Percentiles rank a stretch among this genome's conserved stretches.
Conservation (phyloP, 257 asterid species). For the Gentiana straminea region DNA sequence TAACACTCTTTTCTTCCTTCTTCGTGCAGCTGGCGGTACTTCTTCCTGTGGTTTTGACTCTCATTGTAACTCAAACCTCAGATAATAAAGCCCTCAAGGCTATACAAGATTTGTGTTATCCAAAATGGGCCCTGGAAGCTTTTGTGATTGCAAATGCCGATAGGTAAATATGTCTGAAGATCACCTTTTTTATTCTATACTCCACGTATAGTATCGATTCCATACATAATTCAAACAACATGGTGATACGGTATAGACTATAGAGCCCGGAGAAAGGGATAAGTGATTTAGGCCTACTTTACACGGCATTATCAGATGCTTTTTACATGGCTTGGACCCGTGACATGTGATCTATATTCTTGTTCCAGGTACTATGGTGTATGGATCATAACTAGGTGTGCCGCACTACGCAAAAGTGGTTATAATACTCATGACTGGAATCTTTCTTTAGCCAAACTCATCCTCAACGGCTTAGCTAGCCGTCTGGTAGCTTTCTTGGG, state of each 20-base stretch:
- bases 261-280: too few species aligned
- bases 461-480: conserved; percentile 43
- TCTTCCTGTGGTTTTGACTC: conserved; percentile 88
- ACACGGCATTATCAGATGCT: too few species aligned
- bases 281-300: too few species aligned
- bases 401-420: conserved; percentile 42
- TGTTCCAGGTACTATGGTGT: conserved; percentile 69
- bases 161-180: conserved; percentile 25
- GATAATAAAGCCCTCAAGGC: conserved; percentile 32
- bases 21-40: conserved; percentile 55
- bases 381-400: conserved; percentile 91
- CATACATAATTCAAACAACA: too few species aligned
- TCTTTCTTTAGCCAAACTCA: conserved; percentile 44
- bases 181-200: too few species aligned
- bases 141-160: conserved; percentile 79
- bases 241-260: too few species aligned
- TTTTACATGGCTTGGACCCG: too few species aligned
- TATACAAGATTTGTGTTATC: conserved; percentile 52
- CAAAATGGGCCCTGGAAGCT: conserved; percentile 94
- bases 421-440: conserved; percentile 58
- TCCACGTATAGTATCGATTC: too few species aligned
- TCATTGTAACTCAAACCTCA: conserved; percentile 51
- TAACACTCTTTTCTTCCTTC: background rate
- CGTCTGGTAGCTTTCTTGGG: conserved; percentile 74
- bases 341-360: background rate